phyloP scores from a whole-genome alignment of 257 asterid genomes.

The Rehmannia glutinosa region DNA sequence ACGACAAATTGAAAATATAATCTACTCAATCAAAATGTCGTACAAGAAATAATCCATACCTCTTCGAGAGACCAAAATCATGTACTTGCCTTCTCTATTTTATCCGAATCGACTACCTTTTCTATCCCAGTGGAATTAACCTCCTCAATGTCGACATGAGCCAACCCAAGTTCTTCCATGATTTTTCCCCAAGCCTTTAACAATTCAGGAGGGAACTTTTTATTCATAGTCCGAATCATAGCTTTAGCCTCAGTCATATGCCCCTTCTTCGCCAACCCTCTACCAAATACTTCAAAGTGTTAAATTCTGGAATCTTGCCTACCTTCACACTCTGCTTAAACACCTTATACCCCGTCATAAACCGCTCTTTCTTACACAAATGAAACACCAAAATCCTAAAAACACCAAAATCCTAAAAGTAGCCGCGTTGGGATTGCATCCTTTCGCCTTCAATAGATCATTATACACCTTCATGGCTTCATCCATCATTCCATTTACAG shows the following conservation, averaged over 20 bases:
- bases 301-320: conserved; percentile 68
- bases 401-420: conserved; percentile 76
- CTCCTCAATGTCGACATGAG: conserved; percentile 21
- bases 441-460: conserved; percentile 41
- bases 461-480: conserved; percentile 65
- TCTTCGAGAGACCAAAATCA: conserved; percentile 17
- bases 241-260: conserved; percentile 47
- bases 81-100: conserved; percentile 14
- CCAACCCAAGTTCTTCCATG: conserved; percentile 51
- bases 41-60: conserved; percentile 5
- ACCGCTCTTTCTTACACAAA: conserved; percentile 51
- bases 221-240: conserved; percentile 55
- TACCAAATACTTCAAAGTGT: conserved; percentile 58
- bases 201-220: conserved; percentile 58
- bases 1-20: not conserved
- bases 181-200: conserved; percentile 66
- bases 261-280: conserved; percentile 45
- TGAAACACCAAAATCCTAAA: conserved; percentile 52
- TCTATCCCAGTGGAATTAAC: conserved; percentile 13
- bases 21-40: conserved; percentile 1
- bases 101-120: conserved; percentile 14
- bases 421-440: conserved; percentile 54
- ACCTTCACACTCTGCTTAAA: conserved; percentile 62
- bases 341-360: conserved; percentile 48
- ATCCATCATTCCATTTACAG: conserved; percentile 53